Evolutionary conservation across 495 filamentous ascomycete genomes (phyloP).

Genomic region (Echria macrotheca): DNA sequence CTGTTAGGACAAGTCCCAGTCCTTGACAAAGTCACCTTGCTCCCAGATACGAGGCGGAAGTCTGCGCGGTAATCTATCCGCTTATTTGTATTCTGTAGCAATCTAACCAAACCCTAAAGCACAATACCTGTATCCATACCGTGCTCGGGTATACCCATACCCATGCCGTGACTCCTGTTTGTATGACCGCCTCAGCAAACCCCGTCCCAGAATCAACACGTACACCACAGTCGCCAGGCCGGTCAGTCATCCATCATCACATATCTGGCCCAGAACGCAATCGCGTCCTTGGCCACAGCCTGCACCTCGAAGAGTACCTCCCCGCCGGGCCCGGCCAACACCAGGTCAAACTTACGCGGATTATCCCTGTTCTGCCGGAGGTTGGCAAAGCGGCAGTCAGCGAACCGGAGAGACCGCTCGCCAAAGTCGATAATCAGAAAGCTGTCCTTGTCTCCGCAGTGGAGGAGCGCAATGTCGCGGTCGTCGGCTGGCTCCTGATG

Average conservation of each 20-base stretch:
- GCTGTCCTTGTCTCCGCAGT: neutral
- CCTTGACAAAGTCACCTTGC: no score
- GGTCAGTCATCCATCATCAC: neutral
- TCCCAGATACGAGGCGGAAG: no score
- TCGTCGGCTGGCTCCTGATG: neutral
- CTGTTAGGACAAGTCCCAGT: no score
- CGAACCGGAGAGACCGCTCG: conserved; percentile 1
- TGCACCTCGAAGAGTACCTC: conserved; percentile 6
- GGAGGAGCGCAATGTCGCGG: conserved; percentile 15
- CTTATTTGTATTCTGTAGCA: no score
- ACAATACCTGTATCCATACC: no score
- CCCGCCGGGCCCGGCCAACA: conserved; percentile 4
- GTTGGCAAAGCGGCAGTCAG: conserved; percentile 10
- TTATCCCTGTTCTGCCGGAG: neutral
- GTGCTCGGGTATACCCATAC: no score
- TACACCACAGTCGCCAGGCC: no score
- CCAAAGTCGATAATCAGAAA: conserved; percentile 20
- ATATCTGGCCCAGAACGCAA: conserved; percentile 17
- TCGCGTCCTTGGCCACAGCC: conserved; percentile 12
- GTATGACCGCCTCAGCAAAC: no score
- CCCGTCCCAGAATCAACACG: no score
- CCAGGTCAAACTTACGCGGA: conserved; percentile 8
- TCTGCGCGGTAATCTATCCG: no score
- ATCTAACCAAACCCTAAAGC: no score
- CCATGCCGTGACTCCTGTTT: no score